These are phyloP conservation scores for Puccinia triticina DNA, from an alignment of 1,284 basidiomycete species.

Conservation along the genomic window DNA sequence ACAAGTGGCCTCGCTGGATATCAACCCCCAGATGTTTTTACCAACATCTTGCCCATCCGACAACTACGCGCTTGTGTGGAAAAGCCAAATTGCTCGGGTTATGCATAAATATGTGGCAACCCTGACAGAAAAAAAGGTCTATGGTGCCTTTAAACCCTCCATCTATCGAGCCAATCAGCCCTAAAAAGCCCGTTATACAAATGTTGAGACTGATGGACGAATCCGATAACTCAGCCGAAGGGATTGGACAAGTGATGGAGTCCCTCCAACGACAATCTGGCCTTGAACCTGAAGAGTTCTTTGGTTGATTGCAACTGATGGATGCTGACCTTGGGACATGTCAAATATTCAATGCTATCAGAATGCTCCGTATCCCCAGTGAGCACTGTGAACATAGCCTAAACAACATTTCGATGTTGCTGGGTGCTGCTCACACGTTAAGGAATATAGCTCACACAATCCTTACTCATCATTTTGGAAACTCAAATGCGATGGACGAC, in stretches of 20 bases:
- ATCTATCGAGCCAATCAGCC: neutral
- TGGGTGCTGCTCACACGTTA: neutral
- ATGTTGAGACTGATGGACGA: constrained; percentile 8
- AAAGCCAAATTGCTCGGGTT: neutral
- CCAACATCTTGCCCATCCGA: neutral
- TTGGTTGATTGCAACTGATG: neutral
- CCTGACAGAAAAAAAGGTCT: neutral
- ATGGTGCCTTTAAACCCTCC: neutral
- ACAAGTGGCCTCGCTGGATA: neutral
- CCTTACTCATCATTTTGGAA: neutral
- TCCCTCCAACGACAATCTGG: neutral
- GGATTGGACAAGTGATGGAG: constrained; percentile 13
- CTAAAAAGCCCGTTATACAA: neutral
- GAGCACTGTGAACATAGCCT: neutral
- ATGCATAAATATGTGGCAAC: neutral
- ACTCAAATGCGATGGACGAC: neutral
- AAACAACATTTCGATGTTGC: neutral
- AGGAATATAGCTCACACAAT: neutral
- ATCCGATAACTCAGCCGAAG: neutral
- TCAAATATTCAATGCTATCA: neutral
- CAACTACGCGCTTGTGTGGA: neutral
- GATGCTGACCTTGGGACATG: neutral
- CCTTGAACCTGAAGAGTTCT: neutral
- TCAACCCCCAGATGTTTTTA: neutral
- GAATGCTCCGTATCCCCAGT: neutral